These are phyloP conservation scores for Tetrapisispora taiwanensis DNA, from an alignment of 805 yeast species.

Conservation along the genomic window DNA sequence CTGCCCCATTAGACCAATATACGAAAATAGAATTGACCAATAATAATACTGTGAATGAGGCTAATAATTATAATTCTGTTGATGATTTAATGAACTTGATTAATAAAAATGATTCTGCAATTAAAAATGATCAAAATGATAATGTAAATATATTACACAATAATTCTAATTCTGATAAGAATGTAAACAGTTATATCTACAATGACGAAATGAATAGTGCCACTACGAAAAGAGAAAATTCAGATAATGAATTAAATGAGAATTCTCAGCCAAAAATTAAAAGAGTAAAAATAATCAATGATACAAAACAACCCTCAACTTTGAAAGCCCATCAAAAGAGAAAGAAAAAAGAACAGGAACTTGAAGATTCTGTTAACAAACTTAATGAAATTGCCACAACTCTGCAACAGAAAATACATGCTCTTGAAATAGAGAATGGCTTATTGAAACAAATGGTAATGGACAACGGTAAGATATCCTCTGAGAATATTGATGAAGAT, in stretches of 20 bases:
- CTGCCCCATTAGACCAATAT: neutral
- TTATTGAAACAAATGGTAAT: conserved; percentile 70
- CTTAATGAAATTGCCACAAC: conserved; percentile 55
- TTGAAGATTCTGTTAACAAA: conserved; percentile 68
- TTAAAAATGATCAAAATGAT: neutral
- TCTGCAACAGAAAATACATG: conserved; percentile 66
- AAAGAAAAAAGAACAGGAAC: conserved; percentile 83
- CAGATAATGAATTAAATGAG: neutral
- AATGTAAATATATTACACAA: too few species aligned
- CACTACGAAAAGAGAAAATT: neutral
- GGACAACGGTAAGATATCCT: conserved; percentile 56
- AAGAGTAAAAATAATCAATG: neutral
- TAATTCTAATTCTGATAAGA: too few species aligned
- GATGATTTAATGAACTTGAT: neutral
- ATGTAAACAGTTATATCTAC: too few species aligned
- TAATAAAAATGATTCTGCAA: neutral
- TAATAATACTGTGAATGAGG: neutral
- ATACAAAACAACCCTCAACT: neutral
- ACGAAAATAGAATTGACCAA: neutral
- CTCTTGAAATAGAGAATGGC: conserved; percentile 87
- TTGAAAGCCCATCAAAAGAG: conserved; percentile 41
- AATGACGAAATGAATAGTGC: too few species aligned
- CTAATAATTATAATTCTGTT: neutral
- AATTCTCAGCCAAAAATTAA: neutral
- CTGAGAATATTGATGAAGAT: conserved; percentile 42